Conservation (phyloP, 2,329 filamentous ascomycete genomes). For the Aureobasidium lini region DNA sequence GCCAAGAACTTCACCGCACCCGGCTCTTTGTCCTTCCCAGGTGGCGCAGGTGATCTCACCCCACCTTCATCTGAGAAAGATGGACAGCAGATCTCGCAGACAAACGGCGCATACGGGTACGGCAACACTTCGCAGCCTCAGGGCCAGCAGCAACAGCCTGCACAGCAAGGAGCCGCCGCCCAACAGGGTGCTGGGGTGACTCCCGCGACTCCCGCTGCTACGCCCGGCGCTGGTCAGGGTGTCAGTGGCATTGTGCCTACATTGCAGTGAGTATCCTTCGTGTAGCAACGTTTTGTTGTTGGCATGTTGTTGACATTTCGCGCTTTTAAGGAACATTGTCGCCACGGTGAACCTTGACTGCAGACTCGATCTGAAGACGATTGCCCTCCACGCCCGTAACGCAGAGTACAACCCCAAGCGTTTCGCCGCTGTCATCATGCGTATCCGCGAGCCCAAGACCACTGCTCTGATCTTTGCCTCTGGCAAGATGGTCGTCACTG, state of each 20-base stretch:
- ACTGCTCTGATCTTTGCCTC: slow-evolving; percentile 96
- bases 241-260: slow-evolving; percentile 88
- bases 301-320: slow-evolving; percentile 27
- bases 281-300: slow-evolving; percentile 26
- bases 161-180: slow-evolving; percentile 28
- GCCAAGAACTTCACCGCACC: slow-evolving; percentile 93
- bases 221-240: slow-evolving; percentile 72
- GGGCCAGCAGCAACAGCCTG: slow-evolving; percentile 31
- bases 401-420: slow-evolving; percentile 99
- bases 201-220: slow-evolving; percentile 85
- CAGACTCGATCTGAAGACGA: slow-evolving; percentile 96
- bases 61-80: slow-evolving; percentile 69
- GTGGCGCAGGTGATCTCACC: slow-evolving; percentile 73
- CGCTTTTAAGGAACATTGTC: slow-evolving; percentile 81
- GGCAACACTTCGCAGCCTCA: slow-evolving; percentile 47
- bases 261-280: slow-evolving; percentile 78
- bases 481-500: slow-evolving; percentile 97
- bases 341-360: slow-evolving; percentile 98
- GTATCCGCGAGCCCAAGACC: slow-evolving; percentile 97
- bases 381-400: slow-evolving; percentile 94
- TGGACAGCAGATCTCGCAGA: slow-evolving; percentile 44
- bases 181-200: slow-evolving; percentile 65
- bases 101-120: slow-evolving; percentile 41
- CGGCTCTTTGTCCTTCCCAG: slow-evolving; percentile 85
- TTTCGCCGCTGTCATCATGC: slow-evolving; percentile 99